Conservation (phyloP, 495 filamentous ascomycete genomes). For the Penicillium cosmopolitanum region DNA sequence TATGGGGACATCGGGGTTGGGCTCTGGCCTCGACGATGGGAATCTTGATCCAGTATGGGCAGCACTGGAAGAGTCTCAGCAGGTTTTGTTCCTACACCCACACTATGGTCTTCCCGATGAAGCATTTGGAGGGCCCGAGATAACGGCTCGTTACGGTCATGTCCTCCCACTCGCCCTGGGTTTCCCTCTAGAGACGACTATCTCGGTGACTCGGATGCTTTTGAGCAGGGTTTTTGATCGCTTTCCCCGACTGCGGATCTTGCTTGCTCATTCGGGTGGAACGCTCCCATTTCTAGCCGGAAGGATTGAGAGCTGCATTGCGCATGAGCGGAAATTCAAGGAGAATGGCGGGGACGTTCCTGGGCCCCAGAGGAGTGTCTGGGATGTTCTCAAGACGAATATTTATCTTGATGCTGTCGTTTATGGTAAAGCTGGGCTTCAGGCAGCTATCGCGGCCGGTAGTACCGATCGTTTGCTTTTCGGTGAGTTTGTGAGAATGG, state of each 20-base stretch:
- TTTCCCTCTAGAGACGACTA: conserved; percentile 93
- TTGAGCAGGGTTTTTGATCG: conserved; percentile 83
- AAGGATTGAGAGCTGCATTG: conserved; percentile 83
- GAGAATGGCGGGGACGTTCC: conserved; percentile 50
- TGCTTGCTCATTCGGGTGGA: conserved; percentile 88
- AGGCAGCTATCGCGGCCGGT: conserved; percentile 64
- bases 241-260: conserved; percentile 67
- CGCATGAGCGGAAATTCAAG: conserved; percentile 75
- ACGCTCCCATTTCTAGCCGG: conserved; percentile 89
- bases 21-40: conserved; percentile 80
- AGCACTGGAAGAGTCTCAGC: conserved; percentile 63
- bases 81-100: conserved; percentile 84
- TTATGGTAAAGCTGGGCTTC: conserved; percentile 73
- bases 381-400: conserved; percentile 85
- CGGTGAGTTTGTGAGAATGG: conserved; percentile 48
- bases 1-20: conserved; percentile 83
- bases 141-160: conserved; percentile 73
- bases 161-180: conserved; percentile 85
- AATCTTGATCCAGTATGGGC: conserved; percentile 69
- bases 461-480: conserved; percentile 71
- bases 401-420: conserved; percentile 89
- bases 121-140: conserved; percentile 68
- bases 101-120: conserved; percentile 85
- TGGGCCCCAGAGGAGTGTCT: conserved; percentile 61
- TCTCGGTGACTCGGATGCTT: conserved; percentile 86